Conservation (phyloP, 2,329 filamentous ascomycete genomes). For the Ascocoryne sarcoides region DNA sequence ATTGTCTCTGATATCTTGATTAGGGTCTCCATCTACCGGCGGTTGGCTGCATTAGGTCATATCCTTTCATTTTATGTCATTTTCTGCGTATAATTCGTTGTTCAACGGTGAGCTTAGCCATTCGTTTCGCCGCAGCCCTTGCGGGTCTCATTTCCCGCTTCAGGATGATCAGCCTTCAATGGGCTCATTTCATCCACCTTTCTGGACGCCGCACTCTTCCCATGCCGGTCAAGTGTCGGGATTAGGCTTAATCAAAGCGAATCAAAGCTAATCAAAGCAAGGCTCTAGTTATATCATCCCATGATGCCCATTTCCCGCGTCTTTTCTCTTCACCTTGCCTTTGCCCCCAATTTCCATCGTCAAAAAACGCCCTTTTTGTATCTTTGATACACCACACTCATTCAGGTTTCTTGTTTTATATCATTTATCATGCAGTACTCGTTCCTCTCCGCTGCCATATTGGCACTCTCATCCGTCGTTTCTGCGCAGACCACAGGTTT, state of each 20-base stretch:
- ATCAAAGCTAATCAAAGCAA: neutral
- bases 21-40: neutral
- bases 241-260: neutral
- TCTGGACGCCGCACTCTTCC: neutral
- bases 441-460: slow-evolving; percentile 19
- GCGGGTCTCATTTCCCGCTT: neutral
- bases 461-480: slow-evolving; percentile 21
- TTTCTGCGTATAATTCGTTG: neutral
- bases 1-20: neutral
- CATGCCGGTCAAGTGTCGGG: neutral
- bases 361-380: neutral
- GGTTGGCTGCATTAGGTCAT: neutral
- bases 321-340: neutral
- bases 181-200: neutral
- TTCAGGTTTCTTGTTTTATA: neutral
- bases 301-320: neutral
- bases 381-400: slow-evolving; percentile 5
- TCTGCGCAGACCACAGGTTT: slow-evolving; percentile 49
- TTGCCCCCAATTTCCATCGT: neutral
- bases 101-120: neutral
- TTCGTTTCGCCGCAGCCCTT: neutral
- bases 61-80: neutral
- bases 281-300: neutral
- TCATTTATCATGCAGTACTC: slow-evolving; percentile 13
- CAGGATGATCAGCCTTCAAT: neutral